Evolutionary conservation across 2,329 filamentous ascomycete genomes (phyloP).

Genomic region (Harringtonia lauricola): DNA sequence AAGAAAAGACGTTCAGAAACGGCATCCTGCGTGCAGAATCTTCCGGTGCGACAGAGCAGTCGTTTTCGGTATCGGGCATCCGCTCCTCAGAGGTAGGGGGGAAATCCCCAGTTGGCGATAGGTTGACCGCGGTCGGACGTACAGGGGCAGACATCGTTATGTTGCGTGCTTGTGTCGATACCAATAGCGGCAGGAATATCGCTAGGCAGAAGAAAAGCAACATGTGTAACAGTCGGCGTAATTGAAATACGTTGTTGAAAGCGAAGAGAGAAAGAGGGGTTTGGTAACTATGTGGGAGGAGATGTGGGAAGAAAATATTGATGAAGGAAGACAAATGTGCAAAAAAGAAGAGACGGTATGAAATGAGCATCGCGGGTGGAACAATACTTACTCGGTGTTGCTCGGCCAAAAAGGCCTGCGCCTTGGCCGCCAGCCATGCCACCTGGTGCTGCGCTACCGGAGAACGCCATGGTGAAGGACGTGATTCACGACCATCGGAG

Average conservation of each 20-base stretch:
- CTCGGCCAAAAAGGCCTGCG: neutral
- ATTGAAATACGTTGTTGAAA: too few relatives aligned
- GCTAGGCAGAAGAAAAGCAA: too few relatives aligned
- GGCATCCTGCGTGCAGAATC: neutral
- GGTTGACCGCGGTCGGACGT: too few relatives aligned
- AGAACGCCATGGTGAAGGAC: constrained; percentile 6
- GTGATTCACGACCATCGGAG: constrained; percentile 6
- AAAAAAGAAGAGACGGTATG: neutral
- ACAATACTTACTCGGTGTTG: constrained; percentile 1
- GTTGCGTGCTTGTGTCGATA: too few relatives aligned
- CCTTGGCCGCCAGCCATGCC: neutral
- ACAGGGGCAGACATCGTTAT: too few relatives aligned
- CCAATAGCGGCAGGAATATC: too few relatives aligned
- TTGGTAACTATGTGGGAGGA: neutral
- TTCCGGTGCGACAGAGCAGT: too few relatives aligned
- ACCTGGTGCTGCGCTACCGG: constrained; percentile 5
- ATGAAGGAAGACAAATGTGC: neutral
- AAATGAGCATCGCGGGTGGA: neutral
- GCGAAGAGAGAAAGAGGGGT: neutral
- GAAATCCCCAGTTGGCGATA: too few relatives aligned
- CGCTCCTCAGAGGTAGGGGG: too few relatives aligned
- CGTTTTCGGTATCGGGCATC: too few relatives aligned
- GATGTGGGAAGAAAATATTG: neutral
- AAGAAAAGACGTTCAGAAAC: neutral
- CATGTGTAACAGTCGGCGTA: too few relatives aligned